Conservation (phyloP, 768 basidiomycete genomes). For the Roridomyces roridus region DNA sequence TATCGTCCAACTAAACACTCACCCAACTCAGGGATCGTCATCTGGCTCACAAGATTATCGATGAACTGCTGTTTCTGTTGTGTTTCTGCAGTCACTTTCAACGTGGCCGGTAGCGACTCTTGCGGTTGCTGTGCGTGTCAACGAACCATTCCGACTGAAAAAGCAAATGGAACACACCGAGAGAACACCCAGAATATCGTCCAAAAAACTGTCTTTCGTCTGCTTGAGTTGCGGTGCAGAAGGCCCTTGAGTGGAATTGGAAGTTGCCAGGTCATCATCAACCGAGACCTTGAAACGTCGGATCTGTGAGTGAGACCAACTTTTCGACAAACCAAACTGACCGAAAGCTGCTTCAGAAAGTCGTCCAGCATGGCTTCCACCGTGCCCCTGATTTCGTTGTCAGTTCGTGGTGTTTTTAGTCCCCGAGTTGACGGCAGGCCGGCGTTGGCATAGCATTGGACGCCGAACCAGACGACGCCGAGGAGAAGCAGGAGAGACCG, state of each 20-base stretch:
- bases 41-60: constrained; percentile 19
- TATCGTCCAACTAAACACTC: not conserved
- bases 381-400: constrained; percentile 13
- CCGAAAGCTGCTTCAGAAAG: constrained; percentile 18
- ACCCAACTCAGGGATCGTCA: constrained; percentile 24
- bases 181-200: constrained; percentile 5
- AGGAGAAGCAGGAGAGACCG: no score
- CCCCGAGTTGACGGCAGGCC: no score
- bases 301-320: not conserved
- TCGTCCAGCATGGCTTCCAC: constrained; percentile 21
- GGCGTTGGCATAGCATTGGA: no score
- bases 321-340: not conserved
- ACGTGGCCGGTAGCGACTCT: not conserved
- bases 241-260: not conserved
- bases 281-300: not conserved
- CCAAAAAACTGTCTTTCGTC: constrained; percentile 21
- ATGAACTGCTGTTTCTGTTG: constrained; percentile 20
- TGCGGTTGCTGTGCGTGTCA: constrained; percentile 8
- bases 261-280: not conserved
- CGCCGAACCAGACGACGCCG: no score
- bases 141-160: not conserved
- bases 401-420: no score
- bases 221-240: not conserved
- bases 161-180: not conserved
- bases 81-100: not conserved